Evolutionary conservation across 2,329 filamentous ascomycete species (phyloP), one percentile per base, ranked within the genome.

Genomic region (Pochonia chlamydosporia): DNA sequence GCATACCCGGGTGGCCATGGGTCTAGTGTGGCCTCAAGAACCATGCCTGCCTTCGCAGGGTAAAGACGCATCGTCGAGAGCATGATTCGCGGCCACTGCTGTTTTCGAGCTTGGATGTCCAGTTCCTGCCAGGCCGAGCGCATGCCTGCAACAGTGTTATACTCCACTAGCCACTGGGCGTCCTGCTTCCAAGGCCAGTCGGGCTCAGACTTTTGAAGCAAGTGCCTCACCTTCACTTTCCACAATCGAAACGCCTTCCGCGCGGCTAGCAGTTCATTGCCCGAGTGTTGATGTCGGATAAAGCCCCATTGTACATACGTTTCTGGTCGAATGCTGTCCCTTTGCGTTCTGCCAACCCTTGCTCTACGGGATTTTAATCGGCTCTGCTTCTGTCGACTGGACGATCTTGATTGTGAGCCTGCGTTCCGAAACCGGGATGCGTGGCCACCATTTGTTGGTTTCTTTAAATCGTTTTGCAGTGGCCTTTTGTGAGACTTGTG

Each of bases 21-120:
- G 30, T 68, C 57, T 46, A 68, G 48, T 0, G 68, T 73, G 4
- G 68, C 68, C 16, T 61, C 54, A 2, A 73, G 59, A 7, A 73
- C 59, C 45, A 52, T 52, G 10, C 40, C 43, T 3, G 61, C 60
- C 45, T 62, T 64, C 9, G 59, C 56, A 1, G 67, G 68, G n/a
- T 51, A 55, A 7, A 49, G 51, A 35, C 59, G 54, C 30, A 73
- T 46, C 1, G 66, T 62, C 2, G 64, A 65, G 5, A 71, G 49
- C 60, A 73, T 67, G 16, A 62, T 43, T 5, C 48, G 42, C 4
- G 60, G 61, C 69, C 66, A 71, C 24, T 51, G 51, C 10, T 50
- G 33, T 24, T 50, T 50, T 24, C 64, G 59, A 40, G 49, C 46
- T 21, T 61, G 51, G 2, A 48, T 8, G 3, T 65, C 54, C 5